Percentiles rank a stretch among this genome's conserved stretches.
phyloP scores from a whole-genome alignment of 192 early-diverging fungal species.

The Rhizophagus clarus region DNA sequence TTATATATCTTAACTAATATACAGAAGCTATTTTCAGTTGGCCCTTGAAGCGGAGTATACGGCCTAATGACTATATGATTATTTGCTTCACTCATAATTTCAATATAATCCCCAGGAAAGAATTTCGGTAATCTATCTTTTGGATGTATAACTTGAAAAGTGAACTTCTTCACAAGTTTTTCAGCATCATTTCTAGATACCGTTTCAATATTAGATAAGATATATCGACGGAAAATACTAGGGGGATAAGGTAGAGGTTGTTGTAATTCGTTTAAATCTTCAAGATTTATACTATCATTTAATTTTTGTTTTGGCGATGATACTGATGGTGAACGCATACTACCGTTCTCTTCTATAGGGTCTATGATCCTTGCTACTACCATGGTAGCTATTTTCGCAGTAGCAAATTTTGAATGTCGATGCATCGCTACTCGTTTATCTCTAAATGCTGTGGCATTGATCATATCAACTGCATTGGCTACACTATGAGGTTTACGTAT shows the following conservation, averaged over 20 bases:
- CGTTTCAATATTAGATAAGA: slow-evolving; percentile 8
- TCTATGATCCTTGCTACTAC: neutral
- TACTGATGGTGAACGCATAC: neutral
- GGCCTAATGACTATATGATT: slow-evolving; percentile 24
- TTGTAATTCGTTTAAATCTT: neutral
- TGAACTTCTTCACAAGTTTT: slow-evolving; percentile 21
- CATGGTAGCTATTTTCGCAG: neutral
- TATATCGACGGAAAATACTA: slow-evolving; percentile 26
- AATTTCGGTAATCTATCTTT: slow-evolving; percentile 7
- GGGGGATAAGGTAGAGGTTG: neutral
- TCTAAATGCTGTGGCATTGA: neutral
- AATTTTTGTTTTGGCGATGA: neutral
- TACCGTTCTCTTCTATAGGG: neutral
- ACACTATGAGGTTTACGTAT: neutral
- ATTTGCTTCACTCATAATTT: slow-evolving; percentile 23
- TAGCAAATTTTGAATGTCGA: slow-evolving; percentile 17
- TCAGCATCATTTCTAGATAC: neutral
- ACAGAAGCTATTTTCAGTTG: slow-evolving; percentile 1
- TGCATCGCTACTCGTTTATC: neutral
- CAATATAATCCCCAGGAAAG: slow-evolving; percentile 31
- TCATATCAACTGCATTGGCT: neutral
- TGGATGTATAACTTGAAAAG: slow-evolving; percentile 12
- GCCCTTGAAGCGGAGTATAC: slow-evolving; percentile 24
- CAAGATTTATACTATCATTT: too few relatives aligned
- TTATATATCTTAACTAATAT: slow-evolving; percentile 32